Conservation (phyloP, 164 flowering plant species). For the Aristolochia fimbriata region DNA sequence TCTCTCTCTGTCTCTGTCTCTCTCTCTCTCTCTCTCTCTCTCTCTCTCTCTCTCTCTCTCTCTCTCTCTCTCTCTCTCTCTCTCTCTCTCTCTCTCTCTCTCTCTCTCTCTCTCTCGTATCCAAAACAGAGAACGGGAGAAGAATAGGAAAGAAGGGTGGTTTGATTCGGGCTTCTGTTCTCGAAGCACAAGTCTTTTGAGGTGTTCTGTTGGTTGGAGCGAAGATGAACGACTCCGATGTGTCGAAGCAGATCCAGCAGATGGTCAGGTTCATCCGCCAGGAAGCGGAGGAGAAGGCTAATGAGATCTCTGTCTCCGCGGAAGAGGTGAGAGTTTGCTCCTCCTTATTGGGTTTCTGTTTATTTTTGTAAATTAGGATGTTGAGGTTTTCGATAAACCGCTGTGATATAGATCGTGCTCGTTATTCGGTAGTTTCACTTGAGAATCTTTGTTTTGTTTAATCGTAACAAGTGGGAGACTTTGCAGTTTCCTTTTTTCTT, state of each 20-base stretch:
- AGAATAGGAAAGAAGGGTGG: neutral
- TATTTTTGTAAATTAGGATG: neutral
- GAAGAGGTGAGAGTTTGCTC: constrained; percentile 21
- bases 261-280: constrained; percentile 41
- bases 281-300: constrained; percentile 43
- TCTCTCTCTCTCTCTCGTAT: too few relatives aligned
- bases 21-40: too few relatives aligned
- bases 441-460: too few relatives aligned
- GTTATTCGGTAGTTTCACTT: too few relatives aligned
- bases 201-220: neutral
- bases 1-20: too few relatives aligned
- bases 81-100: too few relatives aligned
- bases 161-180: neutral
- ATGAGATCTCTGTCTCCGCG: constrained; percentile 37
- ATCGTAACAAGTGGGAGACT: too few relatives aligned
- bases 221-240: constrained; percentile 38
- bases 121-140: neutral
- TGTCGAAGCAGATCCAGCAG: constrained; percentile 40
- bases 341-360: neutral
- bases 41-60: too few relatives aligned
- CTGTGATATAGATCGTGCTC: too few relatives aligned
- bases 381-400: too few relatives aligned
- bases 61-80: too few relatives aligned
- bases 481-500: too few relatives aligned
- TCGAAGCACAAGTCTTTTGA: constrained; percentile 1